Evolutionary conservation across 1,284 basidiomycete genomes (phyloP), one percentile per base, ranked within the genome.

Genomic region (Cryptococcus neoformans): DNA sequence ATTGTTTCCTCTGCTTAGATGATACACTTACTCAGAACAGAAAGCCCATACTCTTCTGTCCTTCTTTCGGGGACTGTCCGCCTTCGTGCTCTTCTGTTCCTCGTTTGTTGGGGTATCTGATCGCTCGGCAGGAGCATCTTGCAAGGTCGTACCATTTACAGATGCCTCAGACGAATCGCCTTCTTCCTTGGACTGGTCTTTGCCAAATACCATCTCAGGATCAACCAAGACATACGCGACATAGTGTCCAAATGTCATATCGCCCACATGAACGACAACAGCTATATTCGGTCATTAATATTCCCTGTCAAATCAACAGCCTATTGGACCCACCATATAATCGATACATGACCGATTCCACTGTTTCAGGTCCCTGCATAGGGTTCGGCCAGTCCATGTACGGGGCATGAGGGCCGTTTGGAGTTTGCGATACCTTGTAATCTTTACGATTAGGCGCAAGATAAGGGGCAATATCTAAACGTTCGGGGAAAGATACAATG

Each of bases 171-270:
- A 14, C 14, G n/a, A 17, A 14, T 44, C 45, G 6, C 6, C 45
- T 28, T 47, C 45, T 9, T 28, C 45, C 14, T 47, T 28, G 17
- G 52, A 54, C 9, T 17, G 14, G 5, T 44, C 21, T 35, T 45
- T 37, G 36, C 55, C 55, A 50, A 74, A 72, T 62, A 74, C 61
- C 44, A 60, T 62, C 50, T 72, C 68, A 0, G 74, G 73, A 49
- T 75, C 74, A 48, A 75, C 68, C 16, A 76, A 64, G 35, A 69
- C 71, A 53, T 91, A 91, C 8, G 88, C 85, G 52, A 92, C 81
- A 68, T 92, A 93, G 71, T 93, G 90, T 0, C 90, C 91, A 11
- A 88, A 88, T 51, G 90, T 87, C 87, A 94, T 92, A 2, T 73
- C 70, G 28, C 92, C 92, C 55, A 91, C 86, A 75, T 96, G 93